Evolutionary conservation across 2,329 filamentous ascomycete species (phyloP).

Genomic region (Ophiostoma piceae): DNA sequence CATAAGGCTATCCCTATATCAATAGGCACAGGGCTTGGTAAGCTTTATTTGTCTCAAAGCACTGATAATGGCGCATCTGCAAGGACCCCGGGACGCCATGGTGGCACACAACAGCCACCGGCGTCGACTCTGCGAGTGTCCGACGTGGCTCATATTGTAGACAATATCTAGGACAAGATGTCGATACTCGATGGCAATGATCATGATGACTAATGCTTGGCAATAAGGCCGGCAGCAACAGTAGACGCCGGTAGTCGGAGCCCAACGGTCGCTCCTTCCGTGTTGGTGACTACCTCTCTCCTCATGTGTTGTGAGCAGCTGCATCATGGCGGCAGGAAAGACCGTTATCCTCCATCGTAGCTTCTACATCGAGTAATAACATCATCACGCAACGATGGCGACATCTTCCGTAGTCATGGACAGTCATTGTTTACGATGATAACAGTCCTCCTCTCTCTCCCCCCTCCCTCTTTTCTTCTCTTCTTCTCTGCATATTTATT

Average conservation of each 20-base stretch:
- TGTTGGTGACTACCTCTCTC: neutral
- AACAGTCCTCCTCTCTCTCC: constrained; percentile 5
- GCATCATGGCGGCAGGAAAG: neutral
- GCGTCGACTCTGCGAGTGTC: neutral
- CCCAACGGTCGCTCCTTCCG: neutral
- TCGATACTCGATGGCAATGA: neutral
- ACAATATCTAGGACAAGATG: neutral
- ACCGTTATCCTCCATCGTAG: neutral
- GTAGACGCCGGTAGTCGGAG: neutral
- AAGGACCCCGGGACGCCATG: neutral
- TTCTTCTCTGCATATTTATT: neutral
- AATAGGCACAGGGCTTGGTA: neutral
- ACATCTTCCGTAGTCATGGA: neutral
- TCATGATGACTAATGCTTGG: neutral
- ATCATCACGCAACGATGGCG: neutral
- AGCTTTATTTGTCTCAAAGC: neutral
- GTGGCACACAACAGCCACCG: neutral
- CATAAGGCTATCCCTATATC: neutral
- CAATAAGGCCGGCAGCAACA: neutral
- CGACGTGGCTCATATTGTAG: neutral
- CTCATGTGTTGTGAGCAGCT: neutral
- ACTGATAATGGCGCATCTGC: neutral
- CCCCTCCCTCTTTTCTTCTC: neutral
- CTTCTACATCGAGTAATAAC: neutral
- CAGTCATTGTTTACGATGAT: constrained; percentile 8